A percentile compares a stretch with the other conserved stretches of the same genome.
phyloP scores from a whole-genome alignment of 2,329 filamentous ascomycete species.

The Trichoderma sp. region DNA sequence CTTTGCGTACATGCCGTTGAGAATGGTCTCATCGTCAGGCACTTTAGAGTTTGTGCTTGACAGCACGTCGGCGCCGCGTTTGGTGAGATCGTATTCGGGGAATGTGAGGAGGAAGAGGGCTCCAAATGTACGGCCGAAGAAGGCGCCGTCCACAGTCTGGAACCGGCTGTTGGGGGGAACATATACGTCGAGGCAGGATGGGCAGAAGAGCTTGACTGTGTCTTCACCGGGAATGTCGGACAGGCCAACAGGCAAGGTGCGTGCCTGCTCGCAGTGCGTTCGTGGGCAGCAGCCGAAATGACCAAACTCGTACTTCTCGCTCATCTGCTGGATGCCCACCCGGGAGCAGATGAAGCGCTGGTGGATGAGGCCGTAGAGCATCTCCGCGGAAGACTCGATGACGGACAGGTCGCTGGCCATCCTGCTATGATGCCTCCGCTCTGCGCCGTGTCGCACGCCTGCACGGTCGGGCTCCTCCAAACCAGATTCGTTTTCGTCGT shows the following conservation, averaged over 20 bases:
- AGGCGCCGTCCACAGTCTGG: constrained; percentile 94
- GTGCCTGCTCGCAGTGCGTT: constrained; percentile 84
- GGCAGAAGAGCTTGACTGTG: constrained; percentile 97
- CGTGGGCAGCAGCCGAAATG: constrained; percentile 97
- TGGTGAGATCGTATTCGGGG: constrained; percentile 86
- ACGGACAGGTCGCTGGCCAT: constrained; percentile 91
- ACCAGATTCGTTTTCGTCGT: constrained; percentile 68
- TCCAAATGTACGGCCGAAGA: constrained; percentile 96
- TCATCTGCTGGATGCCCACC: constrained; percentile 97
- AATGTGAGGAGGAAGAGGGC: constrained; percentile 98
- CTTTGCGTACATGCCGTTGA: constrained; percentile 83
- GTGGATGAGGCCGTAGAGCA: constrained; percentile 97
- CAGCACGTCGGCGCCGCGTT: constrained; percentile 63
- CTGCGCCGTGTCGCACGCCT: constrained; percentile 51
- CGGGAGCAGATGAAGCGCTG: constrained; percentile 97
- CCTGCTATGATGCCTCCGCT: constrained; percentile 75
- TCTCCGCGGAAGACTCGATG: constrained; percentile 96
- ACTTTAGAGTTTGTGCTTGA: constrained; percentile 36
- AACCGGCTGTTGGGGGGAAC: constrained; percentile 96
- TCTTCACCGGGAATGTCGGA: constrained; percentile 95
- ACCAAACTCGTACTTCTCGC: constrained; percentile 95
- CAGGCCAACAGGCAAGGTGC: constrained; percentile 88
- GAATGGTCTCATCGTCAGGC: constrained; percentile 48
- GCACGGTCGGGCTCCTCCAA: constrained; percentile 52
- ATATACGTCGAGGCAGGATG: constrained; percentile 94